Evolutionary conservation across 805 yeast genomes (phyloP).

Genomic region (Yamadazyma scolyti): DNA sequence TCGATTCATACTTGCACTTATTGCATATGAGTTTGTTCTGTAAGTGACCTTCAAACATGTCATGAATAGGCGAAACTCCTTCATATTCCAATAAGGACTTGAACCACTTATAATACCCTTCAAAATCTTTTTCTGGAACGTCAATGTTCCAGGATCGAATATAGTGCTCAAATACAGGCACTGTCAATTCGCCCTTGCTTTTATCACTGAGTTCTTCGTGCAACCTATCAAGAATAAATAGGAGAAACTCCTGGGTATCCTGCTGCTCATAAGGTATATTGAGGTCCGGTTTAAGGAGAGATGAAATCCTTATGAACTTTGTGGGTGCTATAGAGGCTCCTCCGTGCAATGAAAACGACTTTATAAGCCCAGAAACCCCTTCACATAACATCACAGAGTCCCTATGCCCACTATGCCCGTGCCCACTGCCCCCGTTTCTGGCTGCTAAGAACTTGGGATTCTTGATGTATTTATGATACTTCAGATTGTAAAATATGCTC

Average conservation of each 20-base stretch:
- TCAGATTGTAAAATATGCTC: slow-evolving; percentile 42
- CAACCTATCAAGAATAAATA: slow-evolving; percentile 61
- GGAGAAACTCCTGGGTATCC: slow-evolving; percentile 74
- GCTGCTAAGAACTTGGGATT: slow-evolving; percentile 25
- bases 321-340: slow-evolving; percentile 63
- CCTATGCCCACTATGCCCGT: slow-evolving; percentile 13
- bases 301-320: slow-evolving; percentile 52
- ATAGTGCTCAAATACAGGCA: slow-evolving; percentile 21
- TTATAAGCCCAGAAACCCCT: slow-evolving; percentile 52
- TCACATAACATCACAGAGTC: slow-evolving; percentile 37
- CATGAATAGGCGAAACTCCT: slow-evolving; percentile 66
- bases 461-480: slow-evolving; percentile 42
- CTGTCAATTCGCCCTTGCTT: slow-evolving; percentile 14
- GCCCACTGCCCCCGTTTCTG: slow-evolving; percentile 13
- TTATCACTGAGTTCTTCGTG: slow-evolving; percentile 58
- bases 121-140: slow-evolving; percentile 28
- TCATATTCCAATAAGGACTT: slow-evolving; percentile 46
- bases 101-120: slow-evolving; percentile 64
- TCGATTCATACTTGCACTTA: slow-evolving; percentile 59
- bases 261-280: slow-evolving; percentile 73
- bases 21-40: slow-evolving; percentile 62
- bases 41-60: slow-evolving; percentile 68
- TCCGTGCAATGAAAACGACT: slow-evolving; percentile 56
- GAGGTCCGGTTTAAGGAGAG: slow-evolving; percentile 59
- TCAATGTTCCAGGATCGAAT: slow-evolving; percentile 29